Conservation (phyloP, 169 alveolate species). For the Eimeria necatrix region DNA sequence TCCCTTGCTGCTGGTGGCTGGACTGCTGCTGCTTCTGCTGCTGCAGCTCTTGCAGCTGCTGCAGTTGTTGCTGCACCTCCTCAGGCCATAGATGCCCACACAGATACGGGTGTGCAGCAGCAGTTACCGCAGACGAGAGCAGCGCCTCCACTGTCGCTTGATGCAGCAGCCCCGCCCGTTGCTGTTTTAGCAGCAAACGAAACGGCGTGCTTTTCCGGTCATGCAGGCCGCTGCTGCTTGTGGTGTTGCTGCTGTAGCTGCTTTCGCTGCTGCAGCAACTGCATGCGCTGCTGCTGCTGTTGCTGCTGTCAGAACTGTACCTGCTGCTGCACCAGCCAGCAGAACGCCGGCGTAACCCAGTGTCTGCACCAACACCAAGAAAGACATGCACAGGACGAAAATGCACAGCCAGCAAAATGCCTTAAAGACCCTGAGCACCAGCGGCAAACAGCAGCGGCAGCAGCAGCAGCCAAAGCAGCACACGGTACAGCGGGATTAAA, state of each 20-base stretch:
- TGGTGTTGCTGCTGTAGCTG: slow-evolving; percentile 50
- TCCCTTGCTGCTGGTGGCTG: slow-evolving; percentile 17
- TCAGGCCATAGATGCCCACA: background rate
- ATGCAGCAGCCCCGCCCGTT: slow-evolving; percentile 44
- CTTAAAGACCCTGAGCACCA: background rate
- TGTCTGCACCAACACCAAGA: slow-evolving; percentile 45
- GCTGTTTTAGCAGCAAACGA: slow-evolving; percentile 31
- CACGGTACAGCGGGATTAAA: background rate
- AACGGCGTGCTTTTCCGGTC: background rate
- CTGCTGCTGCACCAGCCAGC: slow-evolving; percentile 54
- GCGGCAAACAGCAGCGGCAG: background rate
- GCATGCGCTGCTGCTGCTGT: slow-evolving; percentile 69
- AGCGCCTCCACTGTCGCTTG: background rate
- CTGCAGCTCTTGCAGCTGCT: slow-evolving; percentile 28
- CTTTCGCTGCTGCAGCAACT: slow-evolving; percentile 38
- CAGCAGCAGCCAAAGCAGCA: slow-evolving; percentile 3
- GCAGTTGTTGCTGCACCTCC: slow-evolving; percentile 27
- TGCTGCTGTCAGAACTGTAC: slow-evolving; percentile 35
- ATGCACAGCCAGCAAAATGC: background rate
- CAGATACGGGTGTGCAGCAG: slow-evolving; percentile 20
- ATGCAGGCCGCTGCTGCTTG: background rate
- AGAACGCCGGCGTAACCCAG: slow-evolving; percentile 5
- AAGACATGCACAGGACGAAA: background rate
- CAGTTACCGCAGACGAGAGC: slow-evolving; percentile 15
- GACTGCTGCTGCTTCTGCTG: slow-evolving; percentile 28